Conservation (phyloP, 2,329 filamentous ascomycete genomes). For the Ophiostoma himal-ulmi region DNA sequence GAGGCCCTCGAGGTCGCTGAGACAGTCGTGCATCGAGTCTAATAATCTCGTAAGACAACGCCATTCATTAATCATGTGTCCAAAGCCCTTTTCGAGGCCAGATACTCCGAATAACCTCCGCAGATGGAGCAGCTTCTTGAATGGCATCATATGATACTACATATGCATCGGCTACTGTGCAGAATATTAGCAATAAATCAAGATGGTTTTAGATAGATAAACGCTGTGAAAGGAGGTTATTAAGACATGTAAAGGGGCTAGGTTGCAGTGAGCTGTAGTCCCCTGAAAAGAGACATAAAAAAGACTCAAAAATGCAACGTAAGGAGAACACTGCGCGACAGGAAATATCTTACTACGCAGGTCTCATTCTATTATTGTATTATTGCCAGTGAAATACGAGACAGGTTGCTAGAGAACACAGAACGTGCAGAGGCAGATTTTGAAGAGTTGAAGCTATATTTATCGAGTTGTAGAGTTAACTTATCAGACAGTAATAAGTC, state of each 20-base stretch:
- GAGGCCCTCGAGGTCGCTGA: neutral
- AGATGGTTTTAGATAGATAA: neutral
- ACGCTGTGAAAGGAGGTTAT: neutral
- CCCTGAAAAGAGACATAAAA: neutral
- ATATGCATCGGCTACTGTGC: neutral
- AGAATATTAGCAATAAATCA: neutral
- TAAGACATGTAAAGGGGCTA: neutral
- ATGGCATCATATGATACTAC: neutral
- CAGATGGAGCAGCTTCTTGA: neutral
- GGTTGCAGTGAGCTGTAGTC: neutral
- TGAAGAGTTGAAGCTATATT: neutral
- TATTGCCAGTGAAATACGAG: neutral
- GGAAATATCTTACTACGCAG: neutral
- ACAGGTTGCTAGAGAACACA: neutral
- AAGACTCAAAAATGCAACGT: slow-evolving; percentile 6
- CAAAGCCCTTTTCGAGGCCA: neutral
- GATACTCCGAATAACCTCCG: neutral
- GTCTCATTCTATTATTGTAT: neutral
- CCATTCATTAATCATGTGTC: neutral
- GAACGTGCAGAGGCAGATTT: neutral
- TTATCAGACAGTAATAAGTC: neutral
- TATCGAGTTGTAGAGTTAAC: neutral
- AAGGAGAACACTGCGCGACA: neutral
- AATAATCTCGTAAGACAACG: neutral
- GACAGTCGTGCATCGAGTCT: neutral